phyloP scores from a whole-genome alignment of 78 protist species.

The Polysphondylium violaceum region DNA sequence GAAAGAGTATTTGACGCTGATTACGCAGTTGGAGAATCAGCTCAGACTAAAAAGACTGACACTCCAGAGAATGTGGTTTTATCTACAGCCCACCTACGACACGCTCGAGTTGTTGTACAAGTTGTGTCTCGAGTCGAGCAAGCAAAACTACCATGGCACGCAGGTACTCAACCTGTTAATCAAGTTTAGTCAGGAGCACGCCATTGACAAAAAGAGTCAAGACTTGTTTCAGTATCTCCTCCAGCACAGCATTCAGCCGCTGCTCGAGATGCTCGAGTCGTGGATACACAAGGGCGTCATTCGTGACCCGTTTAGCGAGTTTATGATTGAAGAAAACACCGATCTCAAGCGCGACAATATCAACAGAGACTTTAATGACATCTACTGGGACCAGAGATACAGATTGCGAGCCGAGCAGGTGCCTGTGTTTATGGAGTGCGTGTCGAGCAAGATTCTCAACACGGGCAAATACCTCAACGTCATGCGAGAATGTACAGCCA shows the following conservation, averaged over 20 bases:
- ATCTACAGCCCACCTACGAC: constrained; percentile 72
- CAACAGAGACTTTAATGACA: constrained; percentile 71
- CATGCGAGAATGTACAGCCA: constrained; percentile 78
- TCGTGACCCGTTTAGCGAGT: constrained; percentile 86
- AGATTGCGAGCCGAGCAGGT: constrained; percentile 5
- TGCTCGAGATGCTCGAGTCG: constrained; percentile 73
- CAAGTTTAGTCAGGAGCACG: background rate
- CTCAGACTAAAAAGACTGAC: constrained; percentile 1
- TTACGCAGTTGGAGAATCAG: constrained; percentile 81
- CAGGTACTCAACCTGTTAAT: constrained; percentile 50
- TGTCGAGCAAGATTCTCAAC: constrained; percentile 17
- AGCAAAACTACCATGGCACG: constrained; percentile 16
- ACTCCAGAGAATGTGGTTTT: constrained; percentile 84
- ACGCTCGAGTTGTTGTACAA: constrained; percentile 38
- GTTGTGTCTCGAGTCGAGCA: background rate
- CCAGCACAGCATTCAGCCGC: constrained; percentile 77
- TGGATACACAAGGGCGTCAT: constrained; percentile 88
- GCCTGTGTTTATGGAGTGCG: constrained; percentile 60
- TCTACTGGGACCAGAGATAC: constrained; percentile 83
- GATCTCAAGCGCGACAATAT: constrained; percentile 61
- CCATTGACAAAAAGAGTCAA: constrained; percentile 33
- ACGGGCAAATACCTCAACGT: constrained; percentile 92
- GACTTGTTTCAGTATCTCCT: constrained; percentile 64
- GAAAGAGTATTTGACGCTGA: constrained; percentile 62
- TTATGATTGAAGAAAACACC: constrained; percentile 78